Base-by-base conservation (phyloP, 306 rosid genomes). In the Vigna radiata region DNA sequence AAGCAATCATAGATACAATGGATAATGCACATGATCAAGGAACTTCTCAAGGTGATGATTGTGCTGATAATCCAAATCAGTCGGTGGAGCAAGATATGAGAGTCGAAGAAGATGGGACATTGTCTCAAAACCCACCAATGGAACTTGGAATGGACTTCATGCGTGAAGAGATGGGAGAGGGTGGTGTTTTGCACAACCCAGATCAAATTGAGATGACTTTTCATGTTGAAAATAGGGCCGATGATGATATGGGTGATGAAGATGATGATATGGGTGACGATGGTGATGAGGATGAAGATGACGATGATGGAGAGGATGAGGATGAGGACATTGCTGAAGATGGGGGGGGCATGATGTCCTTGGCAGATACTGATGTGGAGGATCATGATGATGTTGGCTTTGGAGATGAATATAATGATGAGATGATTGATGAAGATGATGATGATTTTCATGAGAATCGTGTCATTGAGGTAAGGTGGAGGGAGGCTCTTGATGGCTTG, bases 201-300 rank as follows among this genome's bases (percentile, higher is more conserved):
- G 90, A 88, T 63, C 96, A 96, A 87, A 93, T 92, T 19, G 98
- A 89, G 82, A 88, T 96, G 97, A 78, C 85, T 37, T 96, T 92
- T 79, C 97, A 73, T 79, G 98, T 92, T 65, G 96, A 92, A 86
- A 93, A 87, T 79, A 86, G 97, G 89, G 91, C 85, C 73, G 94
- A 89, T 79, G 97, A 96, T 86, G 97, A 89, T 73, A 92, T 96
- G 97, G 98, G 89, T 69, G 99, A 93, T 82, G 98, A 91, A 84
- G 99, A 96, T 76, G 97, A 96, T 88, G 99, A 88, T 72, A 93
- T 92, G 97, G 98, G 97, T 59, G 98, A 92, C 73, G 98, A 95
- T 39, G 97, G 91, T 49, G 98, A 92, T 64, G 98, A 95, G 70
- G 99, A 92, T 36, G 98, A 95, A n/a, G 97, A 94, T 19, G 98